These are phyloP conservation scores for Penicillium goetzii DNA, from an alignment of 495 filamentous ascomycete species.

Conservation along the genomic window DNA sequence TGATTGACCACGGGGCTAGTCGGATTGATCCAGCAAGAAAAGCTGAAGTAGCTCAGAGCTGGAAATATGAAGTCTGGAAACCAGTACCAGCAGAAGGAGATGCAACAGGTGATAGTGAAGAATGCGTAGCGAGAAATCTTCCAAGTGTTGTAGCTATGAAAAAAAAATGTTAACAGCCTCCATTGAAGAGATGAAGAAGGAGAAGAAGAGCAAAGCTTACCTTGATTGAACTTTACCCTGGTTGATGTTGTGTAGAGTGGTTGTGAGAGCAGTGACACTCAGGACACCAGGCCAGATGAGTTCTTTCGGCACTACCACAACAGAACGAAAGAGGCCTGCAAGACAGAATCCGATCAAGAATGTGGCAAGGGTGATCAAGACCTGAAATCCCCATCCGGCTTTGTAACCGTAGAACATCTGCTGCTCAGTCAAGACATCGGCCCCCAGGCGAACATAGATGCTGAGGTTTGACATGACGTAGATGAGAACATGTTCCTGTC, in stretches of 20 bases:
- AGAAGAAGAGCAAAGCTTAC: background rate
- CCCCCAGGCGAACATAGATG: conserved; percentile 59
- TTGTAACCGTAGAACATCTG: conserved; percentile 64
- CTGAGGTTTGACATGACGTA: conserved; percentile 42
- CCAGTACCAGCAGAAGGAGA: background rate
- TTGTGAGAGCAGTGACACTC: background rate
- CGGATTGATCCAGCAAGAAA: background rate
- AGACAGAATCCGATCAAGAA: background rate
- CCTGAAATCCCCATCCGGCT: conserved; percentile 60
- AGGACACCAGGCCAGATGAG: background rate
- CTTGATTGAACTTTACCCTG: background rate
- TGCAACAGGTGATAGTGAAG: background rate
- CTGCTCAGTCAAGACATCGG: conserved; percentile 65
- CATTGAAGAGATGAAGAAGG: too few species aligned
- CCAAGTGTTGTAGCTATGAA: background rate
- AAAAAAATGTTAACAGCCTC: too few species aligned
- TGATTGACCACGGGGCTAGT: background rate
- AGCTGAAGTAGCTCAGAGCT: background rate
- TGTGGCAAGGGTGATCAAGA: conserved; percentile 20
- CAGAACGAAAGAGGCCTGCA: background rate
- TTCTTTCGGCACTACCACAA: background rate
- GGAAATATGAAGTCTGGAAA: background rate
- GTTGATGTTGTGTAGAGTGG: background rate
- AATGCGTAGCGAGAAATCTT: background rate
- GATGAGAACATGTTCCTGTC: background rate